Base-by-base conservation (phyloP, 768 basidiomycete genomes). In the Boletus vinaceobasis region DNA sequence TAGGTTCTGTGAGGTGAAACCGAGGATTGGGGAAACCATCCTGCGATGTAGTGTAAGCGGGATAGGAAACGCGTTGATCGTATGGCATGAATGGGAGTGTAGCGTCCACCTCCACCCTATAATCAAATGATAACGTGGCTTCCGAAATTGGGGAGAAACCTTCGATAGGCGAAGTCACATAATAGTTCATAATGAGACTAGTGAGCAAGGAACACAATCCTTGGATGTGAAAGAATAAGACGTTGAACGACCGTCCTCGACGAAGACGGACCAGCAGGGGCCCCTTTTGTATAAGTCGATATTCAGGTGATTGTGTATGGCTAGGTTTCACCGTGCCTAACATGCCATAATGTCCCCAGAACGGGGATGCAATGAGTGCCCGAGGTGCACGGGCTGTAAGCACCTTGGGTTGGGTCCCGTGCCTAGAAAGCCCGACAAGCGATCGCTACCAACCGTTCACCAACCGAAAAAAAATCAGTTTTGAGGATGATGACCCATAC, bases 391-490 rank as follows among this genome's bases (percentile, higher is more conserved):
- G 23, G 33, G 9, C 5, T 32, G 45, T 9, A n/a, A 43, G 17
- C 5, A 17, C 9, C 19, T 8, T 40, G 29, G 10, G 14, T 17
- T 3, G 13, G 14, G 37, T 21, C 9, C 19, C 11, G 7, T 4
- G 8, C 14, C 19, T 33, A 33, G 31, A 46, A 45, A 19, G 7
- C 9, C 13, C 31, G 29, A n/a, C 10, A 19, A 7, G 7, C 15
- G 14, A 23, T 17, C 10, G 6, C 33, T 8, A 33, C 35, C 32
- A 13, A 26, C 9, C 33, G 14, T 35, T 26, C 21, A 35, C 14
- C 0, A 1, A 23, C 0, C n/a, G 5, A 19, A 19, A 5, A 19
- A 19, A 13, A 3, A 2, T n/a, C 6, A 7, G 3, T 29, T 11
- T 8, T 4, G n/a, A 4, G 29, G 29, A 13, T n/a, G 23, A 13